Evolutionary conservation across 371 early-diverging fungal species (phyloP), one percentile per base, ranked within the genome.

Genomic region (Mortierella sp.): DNA sequence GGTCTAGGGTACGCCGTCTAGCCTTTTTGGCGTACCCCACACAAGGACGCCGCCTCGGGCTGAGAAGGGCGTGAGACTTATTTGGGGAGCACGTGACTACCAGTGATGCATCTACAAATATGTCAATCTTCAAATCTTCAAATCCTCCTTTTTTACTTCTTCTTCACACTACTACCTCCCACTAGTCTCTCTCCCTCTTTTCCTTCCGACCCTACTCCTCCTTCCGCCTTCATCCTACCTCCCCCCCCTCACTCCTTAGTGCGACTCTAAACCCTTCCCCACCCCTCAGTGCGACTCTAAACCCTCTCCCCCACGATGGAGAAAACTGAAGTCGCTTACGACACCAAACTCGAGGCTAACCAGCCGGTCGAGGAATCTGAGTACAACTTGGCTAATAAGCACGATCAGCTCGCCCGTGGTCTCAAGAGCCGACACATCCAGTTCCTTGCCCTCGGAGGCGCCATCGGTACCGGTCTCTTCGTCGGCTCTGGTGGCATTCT

Each of bases 381-480:
- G 24, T 80, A 48, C 75, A 80, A 80, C 80, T 65, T 80, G 63
- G 80, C 80, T 21, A 44, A 58, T 27, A n/a, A 80, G 76, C 80
- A 80, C 32, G 80, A 80, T 41, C 80, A 80, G 46, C 89, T 93
- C n/a, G 88, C 91, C 72, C 90, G 94, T 49, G 86, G 83, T 72
- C 88, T 95, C 74, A 89, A 92, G 81, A 89, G 91, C 48, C 89
- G 95, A 75, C 95, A 95, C 77, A 91, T 96, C 81, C 90, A 93
- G 63, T 95, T 96, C 95, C 95, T 96, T 68, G 93, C 95, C 51
- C 88, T 95, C 63, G 95, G 95, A 70, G 95, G 95, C 77, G 94
- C 95, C 12, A 93, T 80, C 54, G 84, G 95, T 63, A 97, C 97
- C 5, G 97, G 97, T 63, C 91, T 98, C 72, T 98, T 97, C 83